Percentiles rank a stretch among this genome's conserved stretches.
These are phyloP conservation scores for Serendipita sp. DNA, from an alignment of 768 basidiomycete species.

Conservation along the genomic window DNA sequence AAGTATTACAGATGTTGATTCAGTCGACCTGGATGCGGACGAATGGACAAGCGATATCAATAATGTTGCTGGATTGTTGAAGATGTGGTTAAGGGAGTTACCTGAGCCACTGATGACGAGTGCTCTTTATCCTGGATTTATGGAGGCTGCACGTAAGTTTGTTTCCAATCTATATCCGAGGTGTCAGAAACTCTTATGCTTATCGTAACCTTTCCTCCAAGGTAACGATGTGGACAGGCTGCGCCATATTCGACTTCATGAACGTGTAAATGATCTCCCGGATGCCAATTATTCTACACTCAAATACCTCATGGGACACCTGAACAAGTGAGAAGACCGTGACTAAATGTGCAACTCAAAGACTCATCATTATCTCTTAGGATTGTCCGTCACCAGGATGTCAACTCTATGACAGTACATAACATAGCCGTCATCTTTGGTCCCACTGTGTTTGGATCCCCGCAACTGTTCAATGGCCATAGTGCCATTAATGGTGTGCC, in stretches of 20 bases:
- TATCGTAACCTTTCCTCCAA: conserved; percentile 17
- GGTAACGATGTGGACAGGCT: conserved; percentile 88
- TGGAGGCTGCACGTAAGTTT: conserved; percentile 80
- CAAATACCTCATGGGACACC: conserved; percentile 87
- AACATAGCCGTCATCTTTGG: conserved; percentile 96
- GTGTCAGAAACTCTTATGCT: background rate
- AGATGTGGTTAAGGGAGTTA: conserved; percentile 90
- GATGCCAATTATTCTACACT: conserved; percentile 98
- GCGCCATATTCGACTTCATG: conserved; percentile 89
- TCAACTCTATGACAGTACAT: conserved; percentile 83
- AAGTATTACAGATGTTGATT: conserved; percentile 47
- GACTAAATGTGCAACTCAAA: background rate
- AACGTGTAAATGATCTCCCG: conserved; percentile 92
- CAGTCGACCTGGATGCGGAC: conserved; percentile 68
- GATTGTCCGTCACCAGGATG: conserved; percentile 52
- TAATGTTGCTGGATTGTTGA: conserved; percentile 84
- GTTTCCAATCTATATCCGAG: background rate
- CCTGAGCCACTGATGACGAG: conserved; percentile 85
- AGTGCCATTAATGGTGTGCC: background rate
- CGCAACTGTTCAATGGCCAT: conserved; percentile 26
- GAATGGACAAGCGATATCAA: conserved; percentile 95
- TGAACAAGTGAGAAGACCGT: conserved; percentile 49
- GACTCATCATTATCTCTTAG: conserved; percentile 24
- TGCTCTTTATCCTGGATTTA: conserved; percentile 74
- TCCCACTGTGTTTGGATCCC: conserved; percentile 81